These are phyloP conservation scores for Penicillium sp. DNA, from an alignment of 2,329 filamentous ascomycete species.

Conservation along the genomic window DNA sequence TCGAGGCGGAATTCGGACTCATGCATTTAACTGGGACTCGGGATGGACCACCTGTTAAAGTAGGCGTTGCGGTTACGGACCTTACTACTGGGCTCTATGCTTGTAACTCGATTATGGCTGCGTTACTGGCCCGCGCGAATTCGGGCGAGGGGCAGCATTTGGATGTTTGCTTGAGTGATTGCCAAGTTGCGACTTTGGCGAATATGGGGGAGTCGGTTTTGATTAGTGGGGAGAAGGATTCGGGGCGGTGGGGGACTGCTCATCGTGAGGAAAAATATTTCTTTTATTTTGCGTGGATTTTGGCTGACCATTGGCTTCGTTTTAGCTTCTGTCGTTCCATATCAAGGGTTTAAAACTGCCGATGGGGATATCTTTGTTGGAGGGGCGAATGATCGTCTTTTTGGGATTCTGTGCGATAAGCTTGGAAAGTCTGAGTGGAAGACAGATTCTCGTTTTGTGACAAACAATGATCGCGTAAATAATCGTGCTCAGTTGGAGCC, in stretches of 20 bases:
- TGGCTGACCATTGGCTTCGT: not conserved
- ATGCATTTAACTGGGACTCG: slow-evolving; percentile 96
- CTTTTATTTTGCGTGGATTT: not conserved
- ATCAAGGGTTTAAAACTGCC: slow-evolving; percentile 73
- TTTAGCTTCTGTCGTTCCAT: slow-evolving; percentile 88
- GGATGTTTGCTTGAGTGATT: slow-evolving; percentile 89
- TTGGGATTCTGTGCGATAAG: slow-evolving; percentile 61
- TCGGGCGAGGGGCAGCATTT: slow-evolving; percentile 87
- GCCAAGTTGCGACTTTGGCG: slow-evolving; percentile 89
- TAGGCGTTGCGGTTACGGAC: slow-evolving; percentile 95
- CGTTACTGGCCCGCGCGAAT: slow-evolving; percentile 71
- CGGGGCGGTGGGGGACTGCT: slow-evolving; percentile 90
- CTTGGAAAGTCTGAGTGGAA: slow-evolving; percentile 63
- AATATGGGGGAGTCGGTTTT: slow-evolving; percentile 92
- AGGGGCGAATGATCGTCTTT: slow-evolving; percentile 66
- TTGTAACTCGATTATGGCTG: slow-evolving; percentile 92
- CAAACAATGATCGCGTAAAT: slow-evolving; percentile 61
- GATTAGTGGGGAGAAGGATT: slow-evolving; percentile 82
- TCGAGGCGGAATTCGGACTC: slow-evolving; percentile 93
- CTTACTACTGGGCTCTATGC: slow-evolving; percentile 93
- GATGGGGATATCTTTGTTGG: slow-evolving; percentile 67
- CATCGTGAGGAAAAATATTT: slow-evolving; percentile 71
- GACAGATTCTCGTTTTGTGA: slow-evolving; percentile 58
- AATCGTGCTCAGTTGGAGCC: slow-evolving; percentile 75
- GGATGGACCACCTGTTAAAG: slow-evolving; percentile 90